These are phyloP conservation scores for Paradendryphiella salina DNA, from an alignment of 2,329 filamentous ascomycete genomes.

Conservation along the genomic window DNA sequence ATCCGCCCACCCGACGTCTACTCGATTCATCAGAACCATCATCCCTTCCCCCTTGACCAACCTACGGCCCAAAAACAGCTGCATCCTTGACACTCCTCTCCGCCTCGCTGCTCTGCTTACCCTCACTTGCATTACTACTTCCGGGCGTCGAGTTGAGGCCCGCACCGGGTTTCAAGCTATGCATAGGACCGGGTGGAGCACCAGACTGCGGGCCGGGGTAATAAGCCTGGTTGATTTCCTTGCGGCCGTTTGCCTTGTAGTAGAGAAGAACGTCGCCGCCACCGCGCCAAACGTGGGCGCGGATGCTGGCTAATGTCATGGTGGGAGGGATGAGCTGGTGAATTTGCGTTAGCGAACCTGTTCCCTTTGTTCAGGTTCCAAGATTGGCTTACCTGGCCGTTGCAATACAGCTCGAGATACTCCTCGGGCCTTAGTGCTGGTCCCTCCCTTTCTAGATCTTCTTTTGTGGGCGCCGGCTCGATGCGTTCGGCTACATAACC, in stretches of 20 bases:
- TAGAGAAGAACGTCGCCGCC: conserved; percentile 89
- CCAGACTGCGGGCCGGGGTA: conserved; percentile 23
- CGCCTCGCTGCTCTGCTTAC: conserved; percentile 41
- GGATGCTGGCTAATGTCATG: conserved; percentile 92
- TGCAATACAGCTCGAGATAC: conserved; percentile 93
- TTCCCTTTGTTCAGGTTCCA: no score
- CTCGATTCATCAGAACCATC: background rate
- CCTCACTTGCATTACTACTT: conserved; percentile 37
- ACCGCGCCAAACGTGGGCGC: conserved; percentile 90
- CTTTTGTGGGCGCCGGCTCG: conserved; percentile 66
- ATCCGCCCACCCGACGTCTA: no score
- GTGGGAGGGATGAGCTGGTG: conserved; percentile 67
- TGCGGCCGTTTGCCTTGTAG: conserved; percentile 91
- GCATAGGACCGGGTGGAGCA: conserved; percentile 7
- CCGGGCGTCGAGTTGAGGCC: conserved; percentile 13
- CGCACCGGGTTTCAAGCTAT: conserved; percentile 10
- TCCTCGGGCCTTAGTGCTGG: conserved; percentile 73
- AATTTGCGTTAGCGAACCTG: background rate
- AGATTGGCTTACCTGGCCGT: conserved; percentile 72
- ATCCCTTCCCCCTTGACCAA: background rate
- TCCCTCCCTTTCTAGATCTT: conserved; percentile 54
- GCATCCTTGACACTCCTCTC: conserved; percentile 28
- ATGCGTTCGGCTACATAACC: conserved; percentile 91
- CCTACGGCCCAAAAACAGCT: conserved; percentile 23
- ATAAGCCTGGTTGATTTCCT: conserved; percentile 54